A percentile compares a stretch with the other conserved stretches of the same genome.
Evolutionary conservation across 2,329 filamentous ascomycete genomes (phyloP).

Genomic region (Colletotrichum incanum): DNA sequence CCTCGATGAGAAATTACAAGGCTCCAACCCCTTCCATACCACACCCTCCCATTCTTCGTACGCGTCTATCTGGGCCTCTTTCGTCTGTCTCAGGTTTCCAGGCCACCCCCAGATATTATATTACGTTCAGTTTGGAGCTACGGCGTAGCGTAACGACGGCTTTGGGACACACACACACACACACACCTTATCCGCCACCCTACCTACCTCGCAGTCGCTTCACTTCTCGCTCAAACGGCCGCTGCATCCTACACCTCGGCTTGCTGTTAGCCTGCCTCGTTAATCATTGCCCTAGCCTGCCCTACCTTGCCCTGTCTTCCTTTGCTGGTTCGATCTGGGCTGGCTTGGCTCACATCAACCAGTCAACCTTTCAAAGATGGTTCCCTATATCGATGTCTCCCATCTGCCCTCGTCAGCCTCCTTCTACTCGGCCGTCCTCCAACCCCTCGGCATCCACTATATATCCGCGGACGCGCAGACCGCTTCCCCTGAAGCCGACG

Average conservation of each 20-base stretch:
- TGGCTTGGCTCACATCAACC: background rate
- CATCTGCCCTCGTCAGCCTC: conserved; percentile 85
- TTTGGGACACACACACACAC: no score
- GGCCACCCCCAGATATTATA: background rate
- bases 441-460: conserved; percentile 84
- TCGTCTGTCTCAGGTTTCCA: background rate
- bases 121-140: background rate
- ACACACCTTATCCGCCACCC: background rate
- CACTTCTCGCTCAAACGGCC: background rate
- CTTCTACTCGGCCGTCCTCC: conserved; percentile 85
- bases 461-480: conserved; percentile 58
- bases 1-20: background rate
- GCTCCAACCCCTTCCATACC: background rate
- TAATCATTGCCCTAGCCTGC: background rate
- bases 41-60: background rate
- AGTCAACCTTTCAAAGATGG: conserved; percentile 48
- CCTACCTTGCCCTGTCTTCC: background rate
- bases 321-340: background rate
- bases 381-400: conserved; percentile 76
- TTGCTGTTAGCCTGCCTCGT: background rate
- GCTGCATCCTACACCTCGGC: background rate
- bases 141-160: background rate
- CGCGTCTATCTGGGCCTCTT: background rate
- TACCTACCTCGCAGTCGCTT: conserved; percentile 5
- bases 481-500: conserved; percentile 29